Percentiles rank a stretch among this genome's conserved stretches.
Conservation (phyloP, 179 eudicot species). For the Heliamphora pulchella region DNA sequence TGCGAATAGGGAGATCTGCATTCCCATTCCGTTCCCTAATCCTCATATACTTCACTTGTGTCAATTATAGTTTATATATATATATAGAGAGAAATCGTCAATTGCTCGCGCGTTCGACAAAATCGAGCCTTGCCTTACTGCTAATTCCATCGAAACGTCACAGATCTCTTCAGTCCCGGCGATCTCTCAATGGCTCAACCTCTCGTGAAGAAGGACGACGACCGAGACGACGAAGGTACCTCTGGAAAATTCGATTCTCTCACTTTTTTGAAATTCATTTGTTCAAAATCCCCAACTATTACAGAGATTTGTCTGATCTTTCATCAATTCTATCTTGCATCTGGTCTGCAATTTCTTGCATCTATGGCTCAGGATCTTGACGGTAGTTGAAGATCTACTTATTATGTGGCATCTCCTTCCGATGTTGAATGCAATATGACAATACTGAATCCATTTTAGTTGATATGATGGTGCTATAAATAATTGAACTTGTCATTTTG, state of each 20-base stretch:
- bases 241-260: background rate
- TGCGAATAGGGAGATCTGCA: no score
- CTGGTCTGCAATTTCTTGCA: background rate
- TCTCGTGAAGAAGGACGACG: conserved; percentile 30
- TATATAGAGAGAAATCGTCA: background rate
- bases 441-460: background rate
- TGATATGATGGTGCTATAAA: background rate
- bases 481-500: background rate
- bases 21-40: no score
- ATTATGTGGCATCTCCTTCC: background rate
- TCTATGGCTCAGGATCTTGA: background rate
- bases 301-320: background rate
- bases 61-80: no score
- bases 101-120: background rate
- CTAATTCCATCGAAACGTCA: background rate
- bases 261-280: background rate
- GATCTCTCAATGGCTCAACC: conserved; percentile 31
- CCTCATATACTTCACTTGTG: no score
- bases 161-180: conserved; percentile 2
- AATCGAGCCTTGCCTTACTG: background rate
- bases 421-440: background rate
- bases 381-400: conserved; percentile 10
- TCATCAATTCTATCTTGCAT: background rate
- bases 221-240: conserved; percentile 28
- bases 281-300: background rate